Evolutionary conservation across 768 basidiomycete genomes (phyloP).

Genomic region (Pleurotus pulmonarius): DNA sequence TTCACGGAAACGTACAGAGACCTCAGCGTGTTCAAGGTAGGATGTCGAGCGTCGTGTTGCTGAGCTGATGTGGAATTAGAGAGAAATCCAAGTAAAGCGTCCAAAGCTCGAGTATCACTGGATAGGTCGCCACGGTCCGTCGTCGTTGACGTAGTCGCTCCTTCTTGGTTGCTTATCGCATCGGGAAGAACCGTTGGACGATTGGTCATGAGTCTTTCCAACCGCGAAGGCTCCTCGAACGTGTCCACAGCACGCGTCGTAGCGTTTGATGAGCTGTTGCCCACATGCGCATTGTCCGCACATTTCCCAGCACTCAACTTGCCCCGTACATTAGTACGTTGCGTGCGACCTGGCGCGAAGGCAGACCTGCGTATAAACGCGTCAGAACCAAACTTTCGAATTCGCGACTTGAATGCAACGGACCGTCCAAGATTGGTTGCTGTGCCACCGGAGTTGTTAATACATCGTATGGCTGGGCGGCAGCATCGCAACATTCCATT

Average conservation of each 20-base stretch:
- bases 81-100: constrained; percentile 19
- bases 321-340: not conserved
- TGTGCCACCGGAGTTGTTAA: constrained; percentile 32
- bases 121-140: too few species aligned
- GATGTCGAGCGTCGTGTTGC: constrained; percentile 13
- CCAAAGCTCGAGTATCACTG: constrained; percentile 9
- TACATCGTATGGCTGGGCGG: constrained; percentile 46
- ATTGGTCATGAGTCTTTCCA: not conserved
- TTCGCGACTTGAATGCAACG: not conserved
- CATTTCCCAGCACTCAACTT: too few species aligned
- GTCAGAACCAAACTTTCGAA: not conserved
- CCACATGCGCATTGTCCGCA: too few species aligned
- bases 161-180: too few species aligned
- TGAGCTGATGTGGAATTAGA: constrained; percentile 12
- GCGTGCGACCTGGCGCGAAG: not conserved
- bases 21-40: constrained; percentile 30
- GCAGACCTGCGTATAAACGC: not conserved
- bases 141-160: too few species aligned
- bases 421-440: constrained; percentile 17
- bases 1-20: constrained; percentile 35
- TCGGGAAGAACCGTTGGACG: not conserved
- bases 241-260: too few species aligned
- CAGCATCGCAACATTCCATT: constrained; percentile 85
- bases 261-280: too few species aligned
- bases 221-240: too few species aligned